These are phyloP conservation scores for Elaeis guineensis DNA, from an alignment of 176 grass and related monocot genomes.

Conservation along the genomic window DNA sequence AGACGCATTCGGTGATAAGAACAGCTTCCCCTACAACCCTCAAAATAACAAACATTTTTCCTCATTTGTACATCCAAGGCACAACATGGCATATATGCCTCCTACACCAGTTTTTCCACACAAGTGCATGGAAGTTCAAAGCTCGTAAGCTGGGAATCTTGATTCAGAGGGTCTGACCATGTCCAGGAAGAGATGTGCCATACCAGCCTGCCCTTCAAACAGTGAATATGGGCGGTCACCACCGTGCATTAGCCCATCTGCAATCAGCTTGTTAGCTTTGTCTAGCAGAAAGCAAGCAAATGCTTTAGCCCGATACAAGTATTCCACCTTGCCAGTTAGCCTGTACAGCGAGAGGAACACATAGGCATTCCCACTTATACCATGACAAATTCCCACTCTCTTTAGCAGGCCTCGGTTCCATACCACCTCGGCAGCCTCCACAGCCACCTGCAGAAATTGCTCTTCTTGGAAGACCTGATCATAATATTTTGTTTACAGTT, in stretches of 20 bases:
- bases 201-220: conserved; percentile 88
- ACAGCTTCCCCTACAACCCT: no score
- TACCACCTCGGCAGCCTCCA: conserved; percentile 66
- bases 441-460: conserved; percentile 49
- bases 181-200: conserved; percentile 73
- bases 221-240: conserved; percentile 75
- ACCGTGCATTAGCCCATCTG: conserved; percentile 60
- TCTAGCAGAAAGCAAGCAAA: conserved; percentile 75
- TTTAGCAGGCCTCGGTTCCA: conserved; percentile 85
- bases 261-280: conserved; percentile 47
- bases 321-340: conserved; percentile 49
- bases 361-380: conserved; percentile 73
- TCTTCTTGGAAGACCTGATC: conserved; percentile 78
- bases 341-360: conserved; percentile 66
- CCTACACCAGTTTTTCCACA: no score
- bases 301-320: conserved; percentile 77
- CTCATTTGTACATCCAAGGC: no score
- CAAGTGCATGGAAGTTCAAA: conserved; percentile 23
- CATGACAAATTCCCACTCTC: conserved; percentile 80
- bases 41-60: no score
- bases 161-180: conserved; percentile 59
- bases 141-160: conserved; percentile 68
- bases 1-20: no score
- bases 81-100: no score
- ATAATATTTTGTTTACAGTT: not conserved